Evolutionary conservation across 768 basidiomycete genomes (phyloP).

Genomic region (Leccinum rimulosum): DNA sequence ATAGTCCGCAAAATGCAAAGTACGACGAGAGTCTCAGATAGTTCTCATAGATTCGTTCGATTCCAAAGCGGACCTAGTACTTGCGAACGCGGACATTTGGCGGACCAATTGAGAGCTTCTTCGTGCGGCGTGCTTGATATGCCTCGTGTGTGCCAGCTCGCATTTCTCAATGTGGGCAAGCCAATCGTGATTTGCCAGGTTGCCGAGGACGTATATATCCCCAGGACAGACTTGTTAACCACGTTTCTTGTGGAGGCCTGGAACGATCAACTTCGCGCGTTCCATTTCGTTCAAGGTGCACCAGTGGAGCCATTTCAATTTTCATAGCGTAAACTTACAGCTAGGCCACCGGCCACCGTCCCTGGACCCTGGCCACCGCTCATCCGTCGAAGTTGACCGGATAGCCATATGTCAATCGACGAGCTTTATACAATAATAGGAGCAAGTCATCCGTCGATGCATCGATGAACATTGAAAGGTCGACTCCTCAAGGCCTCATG

Average conservation of each 20-base stretch:
- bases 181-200: background rate
- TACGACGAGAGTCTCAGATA: background rate
- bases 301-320: no score
- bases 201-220: background rate
- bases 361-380: background rate
- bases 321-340: background rate
- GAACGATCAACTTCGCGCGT: background rate
- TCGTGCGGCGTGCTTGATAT: background rate
- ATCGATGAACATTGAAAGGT: background rate
- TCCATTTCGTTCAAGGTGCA: background rate
- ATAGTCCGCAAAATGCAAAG: no score
- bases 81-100: background rate
- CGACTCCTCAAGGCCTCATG: no score
- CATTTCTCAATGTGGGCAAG: background rate
- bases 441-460: background rate
- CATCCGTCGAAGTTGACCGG: background rate
- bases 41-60: background rate
- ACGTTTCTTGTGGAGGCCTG: background rate
- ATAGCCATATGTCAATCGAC: background rate
- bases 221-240: background rate
- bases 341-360: background rate
- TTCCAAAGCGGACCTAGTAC: no score
- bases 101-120: no score
- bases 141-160: background rate
- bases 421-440: background rate